Evolutionary conservation across 2,329 filamentous ascomycete species (phyloP).

Genomic region (Aspergillus tamarii): DNA sequence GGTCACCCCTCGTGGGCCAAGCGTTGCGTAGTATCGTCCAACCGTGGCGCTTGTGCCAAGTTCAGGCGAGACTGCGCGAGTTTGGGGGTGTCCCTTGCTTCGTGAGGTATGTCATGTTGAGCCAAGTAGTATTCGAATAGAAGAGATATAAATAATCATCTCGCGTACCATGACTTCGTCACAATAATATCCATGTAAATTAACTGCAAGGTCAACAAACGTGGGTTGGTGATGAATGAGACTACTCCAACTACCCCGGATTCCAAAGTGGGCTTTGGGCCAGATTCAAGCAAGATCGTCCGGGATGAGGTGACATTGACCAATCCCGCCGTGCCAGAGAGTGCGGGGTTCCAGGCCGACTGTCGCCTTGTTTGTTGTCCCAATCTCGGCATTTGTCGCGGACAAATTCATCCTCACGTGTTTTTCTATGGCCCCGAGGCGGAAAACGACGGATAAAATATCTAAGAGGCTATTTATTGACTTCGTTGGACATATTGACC

Average conservation of each 20-base stretch:
- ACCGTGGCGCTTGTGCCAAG: neutral
- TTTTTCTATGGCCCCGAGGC: neutral
- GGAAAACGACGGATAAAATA: neutral
- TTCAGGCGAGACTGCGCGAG: neutral
- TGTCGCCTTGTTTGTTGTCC: neutral
- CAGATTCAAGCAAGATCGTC: neutral
- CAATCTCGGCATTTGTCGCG: neutral
- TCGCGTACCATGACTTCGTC: neutral
- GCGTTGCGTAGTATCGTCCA: neutral
- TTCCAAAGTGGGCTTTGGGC: neutral
- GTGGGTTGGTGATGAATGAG: neutral
- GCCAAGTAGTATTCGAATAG: neutral
- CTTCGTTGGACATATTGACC: too few species aligned
- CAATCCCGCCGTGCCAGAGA: neutral
- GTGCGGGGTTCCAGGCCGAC: neutral
- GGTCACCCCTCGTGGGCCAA: neutral
- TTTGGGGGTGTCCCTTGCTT: neutral
- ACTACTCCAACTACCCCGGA: neutral
- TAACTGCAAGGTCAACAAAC: neutral
- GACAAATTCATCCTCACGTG: neutral
- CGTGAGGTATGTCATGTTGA: neutral
- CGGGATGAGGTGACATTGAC: neutral
- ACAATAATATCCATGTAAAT: neutral
- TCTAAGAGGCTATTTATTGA: too few species aligned
- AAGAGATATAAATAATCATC: accelerated